phyloP scores from a whole-genome alignment of 768 basidiomycete species.

The Agrocybe pediades region DNA sequence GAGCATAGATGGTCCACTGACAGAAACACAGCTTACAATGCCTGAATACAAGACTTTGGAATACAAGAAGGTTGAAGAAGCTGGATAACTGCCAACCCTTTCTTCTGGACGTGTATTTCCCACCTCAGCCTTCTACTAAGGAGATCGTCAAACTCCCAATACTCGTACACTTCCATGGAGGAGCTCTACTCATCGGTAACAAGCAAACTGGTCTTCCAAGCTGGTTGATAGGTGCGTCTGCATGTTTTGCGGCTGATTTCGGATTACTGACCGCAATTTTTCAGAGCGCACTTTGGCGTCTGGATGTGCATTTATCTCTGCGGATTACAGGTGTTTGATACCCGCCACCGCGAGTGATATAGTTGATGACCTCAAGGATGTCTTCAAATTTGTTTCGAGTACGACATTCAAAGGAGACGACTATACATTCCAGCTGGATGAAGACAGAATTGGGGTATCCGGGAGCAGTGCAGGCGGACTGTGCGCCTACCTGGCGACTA shows the following conservation, averaged over 20 bases:
- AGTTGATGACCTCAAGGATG: neutral
- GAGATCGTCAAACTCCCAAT: neutral
- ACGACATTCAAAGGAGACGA: constrained; percentile 9
- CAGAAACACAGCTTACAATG: neutral
- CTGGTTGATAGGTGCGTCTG: neutral
- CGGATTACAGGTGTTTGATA: neutral
- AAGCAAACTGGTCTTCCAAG: neutral
- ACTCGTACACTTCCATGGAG: neutral
- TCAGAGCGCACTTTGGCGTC: neutral
- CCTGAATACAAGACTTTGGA: neutral
- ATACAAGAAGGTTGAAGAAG: neutral
- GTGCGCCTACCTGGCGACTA: constrained; percentile 61
- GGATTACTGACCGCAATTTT: neutral
- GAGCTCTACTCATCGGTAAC: neutral
- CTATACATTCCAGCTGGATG: constrained; percentile 36
- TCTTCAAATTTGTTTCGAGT: neutral
- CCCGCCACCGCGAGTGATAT: neutral
- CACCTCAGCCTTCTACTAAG: neutral
- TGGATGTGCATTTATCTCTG: neutral
- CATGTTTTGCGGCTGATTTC: neutral
- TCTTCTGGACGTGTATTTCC: neutral
- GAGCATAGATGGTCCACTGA: no score
- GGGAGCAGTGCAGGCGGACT: constrained; percentile 64
- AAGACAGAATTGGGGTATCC: constrained; percentile 45
- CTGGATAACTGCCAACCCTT: neutral